Evolutionary conservation across 257 asterid species (phyloP), one percentile per base, ranked within the genome.

Genomic region (Apocynum venetum): DNA sequence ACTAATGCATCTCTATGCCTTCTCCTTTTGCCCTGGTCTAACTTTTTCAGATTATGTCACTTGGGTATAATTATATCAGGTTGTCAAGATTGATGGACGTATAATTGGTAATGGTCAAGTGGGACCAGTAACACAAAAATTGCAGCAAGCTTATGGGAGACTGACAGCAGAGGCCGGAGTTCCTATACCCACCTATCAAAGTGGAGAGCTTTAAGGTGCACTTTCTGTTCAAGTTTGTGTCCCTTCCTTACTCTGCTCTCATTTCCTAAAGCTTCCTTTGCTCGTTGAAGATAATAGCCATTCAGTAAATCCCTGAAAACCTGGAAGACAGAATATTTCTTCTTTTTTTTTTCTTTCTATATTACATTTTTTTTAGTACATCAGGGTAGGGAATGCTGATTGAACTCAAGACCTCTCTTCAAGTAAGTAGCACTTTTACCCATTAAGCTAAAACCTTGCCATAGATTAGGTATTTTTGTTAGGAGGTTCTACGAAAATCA

Each of bases 41-140:
- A 35, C 79, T 36, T 38, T 43, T 56, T 57, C 56, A 51, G 79
- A 60, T 55, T 20, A 71, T 46, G 74, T 52, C 57, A 55, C 57
- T 19, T 43, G 53, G 73, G 7, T 68, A 31, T 8, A 20, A 68
- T 12, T 68, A 68, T 71, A 64, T 79, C 75, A 93, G 98, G 98
- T 92, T 57, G 76, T 86, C 74, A 88, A 84, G 77, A 88, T 94
- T 52, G 98, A 94, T 72, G 97, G 97, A 40, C 96, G 98, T 61
- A 72, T 79, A 59, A 64, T 94, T 31, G 97, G 97, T 8, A 88
- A 91, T 80, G 98, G 98, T 71, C 61, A 66, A 74, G 96, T 94
- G 66, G 98, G 98, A 84, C 89, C 97, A 0, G 85, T 90, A 81
- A 94, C 97, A 53, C 92, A 76, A 77, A 88, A 87, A 80, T 70